Conservation (phyloP, 1,284 basidiomycete genomes). For the Puccinia hordei region DNA sequence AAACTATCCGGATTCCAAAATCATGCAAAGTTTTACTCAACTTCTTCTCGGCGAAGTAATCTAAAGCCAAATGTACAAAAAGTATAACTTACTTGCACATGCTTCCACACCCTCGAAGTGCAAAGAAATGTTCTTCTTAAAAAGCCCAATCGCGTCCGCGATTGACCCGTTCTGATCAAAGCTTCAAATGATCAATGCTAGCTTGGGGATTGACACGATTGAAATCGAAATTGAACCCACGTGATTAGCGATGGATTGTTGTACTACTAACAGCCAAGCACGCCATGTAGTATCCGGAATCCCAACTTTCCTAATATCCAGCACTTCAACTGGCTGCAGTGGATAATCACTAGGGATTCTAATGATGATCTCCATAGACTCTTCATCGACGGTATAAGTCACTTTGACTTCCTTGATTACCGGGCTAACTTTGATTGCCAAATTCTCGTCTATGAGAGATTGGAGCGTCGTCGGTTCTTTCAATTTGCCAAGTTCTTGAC, state of each 20-base stretch:
- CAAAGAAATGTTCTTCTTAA: slow-evolving; percentile 87
- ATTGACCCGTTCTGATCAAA: slow-evolving; percentile 77
- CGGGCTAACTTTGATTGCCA: slow-evolving; percentile 73
- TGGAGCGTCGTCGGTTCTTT: slow-evolving; percentile 68
- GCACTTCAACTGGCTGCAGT: slow-evolving; percentile 81
- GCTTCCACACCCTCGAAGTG: slow-evolving; percentile 93
- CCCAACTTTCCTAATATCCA: slow-evolving; percentile 79
- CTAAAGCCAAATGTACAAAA: slow-evolving; percentile 56
- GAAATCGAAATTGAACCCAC: slow-evolving; percentile 62
- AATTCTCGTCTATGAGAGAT: slow-evolving; percentile 76
- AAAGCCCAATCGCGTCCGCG: slow-evolving; percentile 84
- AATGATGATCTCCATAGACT: slow-evolving; percentile 85
- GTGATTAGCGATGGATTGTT: slow-evolving; percentile 84
- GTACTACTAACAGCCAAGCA: slow-evolving; percentile 88
- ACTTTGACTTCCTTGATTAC: slow-evolving; percentile 75
- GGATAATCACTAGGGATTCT: slow-evolving; percentile 89
- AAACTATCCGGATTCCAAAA: slow-evolving; percentile 53
- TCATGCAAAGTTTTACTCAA: neutral
- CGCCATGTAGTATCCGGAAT: slow-evolving; percentile 89
- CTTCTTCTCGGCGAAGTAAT: neutral
- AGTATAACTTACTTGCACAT: slow-evolving; percentile 72
- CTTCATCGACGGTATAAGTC: slow-evolving; percentile 85
- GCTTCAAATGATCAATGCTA: neutral
- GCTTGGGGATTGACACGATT: neutral
- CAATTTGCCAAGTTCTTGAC: slow-evolving; percentile 76